Evolutionary conservation across 805 yeast species (phyloP), one percentile per base, ranked within the genome.

Genomic region (Metschnikowia proteae): DNA sequence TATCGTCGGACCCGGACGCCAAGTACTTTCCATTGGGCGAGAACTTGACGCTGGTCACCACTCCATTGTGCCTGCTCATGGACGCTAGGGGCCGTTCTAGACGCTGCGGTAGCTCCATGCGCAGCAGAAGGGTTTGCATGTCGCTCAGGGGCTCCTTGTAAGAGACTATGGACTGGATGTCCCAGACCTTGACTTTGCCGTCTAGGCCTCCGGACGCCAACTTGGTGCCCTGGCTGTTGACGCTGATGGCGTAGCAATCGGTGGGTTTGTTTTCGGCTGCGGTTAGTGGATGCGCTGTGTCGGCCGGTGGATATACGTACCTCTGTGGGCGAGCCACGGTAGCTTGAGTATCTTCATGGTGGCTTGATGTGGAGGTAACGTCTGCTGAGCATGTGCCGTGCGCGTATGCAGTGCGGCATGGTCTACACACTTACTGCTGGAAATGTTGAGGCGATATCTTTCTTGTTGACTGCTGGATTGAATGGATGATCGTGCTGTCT

Each of bases 1-100:
- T 83, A 64, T 94, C 99, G 64, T 94, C 99, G 3, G 97, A 88
- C 0, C 99, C 99, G 25, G 94, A 83, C 0, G 98, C 98, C 27
- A 94, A 65, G 62, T 87, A 94, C 43, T 92, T 71, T 0, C 97
- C 97, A 59, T 86, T 87, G 0, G 98, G 97, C 1, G 96, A 87
- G 63, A 94, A 94, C 58, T 91, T 78, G 25, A 94, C 94, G 48
- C 89, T 84, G 0, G 99, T 94, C 4, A 94, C 97, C 1, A 96
- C 96, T 43, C 99, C 99, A 23, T 94, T 89, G 62, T 94, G 99
- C 47, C 97, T 79, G 34, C 94, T 84, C 96, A 94, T 88, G 27
- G 94, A 84, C 49, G 96, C 88, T 13, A 91, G 66, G 3, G 96
- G 96, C 28, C 79, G 65, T 37, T 47, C 44, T 23, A 38, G 36